phyloP scores from a whole-genome alignment of 352 stramenopile species.

The Phytophthora crassamura region DNA sequence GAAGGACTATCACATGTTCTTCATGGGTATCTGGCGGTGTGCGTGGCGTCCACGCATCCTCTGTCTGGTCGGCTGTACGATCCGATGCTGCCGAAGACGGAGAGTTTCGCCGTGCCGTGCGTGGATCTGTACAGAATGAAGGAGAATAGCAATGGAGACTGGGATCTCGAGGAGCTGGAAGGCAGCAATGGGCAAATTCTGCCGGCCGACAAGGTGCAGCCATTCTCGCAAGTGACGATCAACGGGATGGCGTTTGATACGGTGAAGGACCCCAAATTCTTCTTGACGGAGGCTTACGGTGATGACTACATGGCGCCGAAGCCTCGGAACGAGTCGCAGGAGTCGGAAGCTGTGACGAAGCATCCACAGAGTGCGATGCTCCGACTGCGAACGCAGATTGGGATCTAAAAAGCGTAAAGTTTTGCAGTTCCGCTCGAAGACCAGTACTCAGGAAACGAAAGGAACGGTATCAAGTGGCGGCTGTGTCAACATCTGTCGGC shows the following conservation, averaged over 20 bases:
- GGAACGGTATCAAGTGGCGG: no score
- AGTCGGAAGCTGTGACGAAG: background rate
- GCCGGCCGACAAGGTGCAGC: constrained; percentile 25
- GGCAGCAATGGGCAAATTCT: constrained; percentile 16
- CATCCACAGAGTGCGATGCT: background rate
- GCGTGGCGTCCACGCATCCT: constrained; percentile 41
- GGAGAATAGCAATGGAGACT: constrained; percentile 6
- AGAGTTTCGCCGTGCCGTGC: constrained; percentile 27
- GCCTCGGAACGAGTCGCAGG: constrained; percentile 5
- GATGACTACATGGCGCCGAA: constrained; percentile 37
- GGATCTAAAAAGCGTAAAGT: background rate
- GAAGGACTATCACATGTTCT: constrained; percentile 58
- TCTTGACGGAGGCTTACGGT: constrained; percentile 40
- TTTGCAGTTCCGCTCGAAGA: background rate
- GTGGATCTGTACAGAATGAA: constrained; percentile 49
- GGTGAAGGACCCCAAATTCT: constrained; percentile 37
- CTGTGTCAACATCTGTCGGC: no score
- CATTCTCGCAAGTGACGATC: constrained; percentile 28
- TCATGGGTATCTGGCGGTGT: constrained; percentile 43
- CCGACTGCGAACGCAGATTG: background rate
- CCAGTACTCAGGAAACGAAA: no score
- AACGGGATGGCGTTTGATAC: constrained; percentile 43
- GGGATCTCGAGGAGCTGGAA: constrained; percentile 29
- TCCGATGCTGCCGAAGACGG: constrained; percentile 16
- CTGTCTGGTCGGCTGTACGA: constrained; percentile 46